These are phyloP conservation scores for Colletotrichum kahawae DNA, from an alignment of 2,329 filamentous ascomycete genomes.

Conservation along the genomic window DNA sequence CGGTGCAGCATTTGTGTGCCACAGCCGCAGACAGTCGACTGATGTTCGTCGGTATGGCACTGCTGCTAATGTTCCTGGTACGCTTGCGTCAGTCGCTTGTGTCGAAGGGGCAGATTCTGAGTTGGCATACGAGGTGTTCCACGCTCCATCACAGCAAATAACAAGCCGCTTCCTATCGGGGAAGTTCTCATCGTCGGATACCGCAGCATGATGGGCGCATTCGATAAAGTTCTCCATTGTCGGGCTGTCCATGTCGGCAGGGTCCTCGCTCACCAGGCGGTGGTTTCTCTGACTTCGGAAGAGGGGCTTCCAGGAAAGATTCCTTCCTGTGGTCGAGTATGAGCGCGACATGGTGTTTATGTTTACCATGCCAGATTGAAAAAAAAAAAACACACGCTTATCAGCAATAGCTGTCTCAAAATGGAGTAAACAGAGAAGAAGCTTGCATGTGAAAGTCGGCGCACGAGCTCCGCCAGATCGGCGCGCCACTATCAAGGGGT, in stretches of 20 bases:
- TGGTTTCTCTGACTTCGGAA: background rate
- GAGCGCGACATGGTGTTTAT: background rate
- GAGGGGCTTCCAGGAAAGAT: background rate
- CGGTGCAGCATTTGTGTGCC: constrained; percentile 29
- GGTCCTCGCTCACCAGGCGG: background rate
- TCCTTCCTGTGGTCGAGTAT: background rate
- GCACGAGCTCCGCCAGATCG: background rate
- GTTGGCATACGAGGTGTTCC: constrained; percentile 29
- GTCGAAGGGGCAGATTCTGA: accelerated
- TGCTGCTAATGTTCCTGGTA: background rate
- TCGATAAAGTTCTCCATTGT: background rate
- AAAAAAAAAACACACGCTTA: background rate
- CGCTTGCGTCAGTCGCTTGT: background rate
- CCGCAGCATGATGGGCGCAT: background rate
- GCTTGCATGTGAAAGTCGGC: background rate
- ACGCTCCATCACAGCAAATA: constrained; percentile 42
- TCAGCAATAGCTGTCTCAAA: background rate
- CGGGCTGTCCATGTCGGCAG: background rate
- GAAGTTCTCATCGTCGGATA: background rate
- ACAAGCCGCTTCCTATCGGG: constrained; percentile 28
- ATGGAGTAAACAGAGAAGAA: background rate
- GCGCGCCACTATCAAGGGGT: background rate
- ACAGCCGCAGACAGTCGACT: constrained; percentile 37
- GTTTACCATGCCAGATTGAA: background rate
- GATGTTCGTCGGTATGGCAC: constrained; percentile 32